Evolutionary conservation across 306 rosid species (phyloP), one percentile per base, ranked within the genome.

Genomic region (Cicer cuneatum): DNA sequence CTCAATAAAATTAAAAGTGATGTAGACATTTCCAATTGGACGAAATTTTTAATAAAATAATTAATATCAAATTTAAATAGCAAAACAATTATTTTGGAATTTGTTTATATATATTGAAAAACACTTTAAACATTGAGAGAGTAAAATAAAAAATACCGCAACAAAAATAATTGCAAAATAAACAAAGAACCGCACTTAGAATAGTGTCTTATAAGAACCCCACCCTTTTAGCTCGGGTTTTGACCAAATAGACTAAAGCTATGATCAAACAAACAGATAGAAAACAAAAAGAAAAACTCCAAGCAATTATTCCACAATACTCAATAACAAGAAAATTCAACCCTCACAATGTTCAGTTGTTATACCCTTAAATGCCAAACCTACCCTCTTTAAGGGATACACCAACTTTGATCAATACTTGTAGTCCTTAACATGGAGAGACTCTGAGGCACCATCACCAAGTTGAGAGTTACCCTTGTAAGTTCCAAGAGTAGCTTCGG

Each of bases 401-500:
- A 66, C 37, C 16, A 62, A 35, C 60, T 33, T 75, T n/a, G 73
- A 56, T 82, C 79, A 82, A 70, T 82, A 82, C 35, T 66, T 77
- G 82, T 82, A 82, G 82, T 72, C 62, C 56, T 41, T 10, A 1
- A 66, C 82, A 72, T 82, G 79, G 46, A 77, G 79, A 37, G 62
- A 48, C 72, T 82, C 82, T 9, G 68, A 5, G 61, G 85, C 82
- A 51, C 82, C 85, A n/a, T 59, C 85, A 49, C 68, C 79, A 66
- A 82, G 82, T 15, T 58, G 3, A 9, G 82, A 29, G 49, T 35
- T 37, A 42, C 85, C 85, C 82, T 82, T 77, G 79, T 82, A 82
- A 15, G 82, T 59, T 72, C 82, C 85, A 2, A 82, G 69, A 7
- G 85, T 77, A 33, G 85, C 85, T 14, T 82, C 85, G 3, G 82